Conservation (phyloP, 192 early-diverging fungal species). For the Fimicolochytrium jonesii region DNA sequence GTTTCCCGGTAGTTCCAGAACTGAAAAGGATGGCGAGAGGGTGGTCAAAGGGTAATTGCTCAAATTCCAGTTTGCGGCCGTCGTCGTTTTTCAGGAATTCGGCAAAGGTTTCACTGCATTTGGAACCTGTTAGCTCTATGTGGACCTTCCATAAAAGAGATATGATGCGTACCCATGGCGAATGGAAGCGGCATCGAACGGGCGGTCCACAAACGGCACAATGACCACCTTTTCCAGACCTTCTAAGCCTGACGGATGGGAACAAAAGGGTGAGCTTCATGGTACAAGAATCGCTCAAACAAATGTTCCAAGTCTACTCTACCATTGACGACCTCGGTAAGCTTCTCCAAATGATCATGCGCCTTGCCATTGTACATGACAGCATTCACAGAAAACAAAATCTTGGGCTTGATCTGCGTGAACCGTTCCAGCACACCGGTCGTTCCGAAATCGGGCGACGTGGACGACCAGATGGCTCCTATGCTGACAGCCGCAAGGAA, state of each 20-base stretch:
- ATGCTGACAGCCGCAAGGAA: conserved; percentile 55
- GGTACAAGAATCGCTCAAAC: background rate
- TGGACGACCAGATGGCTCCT: conserved; percentile 92
- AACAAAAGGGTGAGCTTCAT: background rate
- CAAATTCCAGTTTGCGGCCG: conserved; percentile 56
- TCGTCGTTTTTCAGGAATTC: conserved; percentile 52
- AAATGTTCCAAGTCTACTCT: too few species aligned
- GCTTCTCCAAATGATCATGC: conserved; percentile 75
- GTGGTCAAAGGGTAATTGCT: conserved; percentile 86
- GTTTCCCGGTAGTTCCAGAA: conserved; percentile 88
- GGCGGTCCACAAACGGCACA: conserved; percentile 63
- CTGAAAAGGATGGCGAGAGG: conserved; percentile 89
- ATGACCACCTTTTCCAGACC: conserved; percentile 73
- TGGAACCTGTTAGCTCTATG: too few species aligned
- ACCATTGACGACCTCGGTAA: conserved; percentile 64
- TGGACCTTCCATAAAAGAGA: background rate
- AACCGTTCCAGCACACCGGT: conserved; percentile 90
- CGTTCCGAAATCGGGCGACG: conserved; percentile 92
- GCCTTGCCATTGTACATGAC: conserved; percentile 88
- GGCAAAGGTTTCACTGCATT: conserved; percentile 12
- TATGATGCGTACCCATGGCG: conserved; percentile 26
- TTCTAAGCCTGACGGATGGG: conserved; percentile 45
- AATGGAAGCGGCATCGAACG: conserved; percentile 19
- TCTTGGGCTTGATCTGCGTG: conserved; percentile 83
- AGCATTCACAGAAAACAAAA: conserved; percentile 86